A percentile compares a stretch with the other conserved stretches of the same genome.
These are phyloP conservation scores for Aureobasidium lini DNA, from an alignment of 2,329 filamentous ascomycete species.

Conservation along the genomic window DNA sequence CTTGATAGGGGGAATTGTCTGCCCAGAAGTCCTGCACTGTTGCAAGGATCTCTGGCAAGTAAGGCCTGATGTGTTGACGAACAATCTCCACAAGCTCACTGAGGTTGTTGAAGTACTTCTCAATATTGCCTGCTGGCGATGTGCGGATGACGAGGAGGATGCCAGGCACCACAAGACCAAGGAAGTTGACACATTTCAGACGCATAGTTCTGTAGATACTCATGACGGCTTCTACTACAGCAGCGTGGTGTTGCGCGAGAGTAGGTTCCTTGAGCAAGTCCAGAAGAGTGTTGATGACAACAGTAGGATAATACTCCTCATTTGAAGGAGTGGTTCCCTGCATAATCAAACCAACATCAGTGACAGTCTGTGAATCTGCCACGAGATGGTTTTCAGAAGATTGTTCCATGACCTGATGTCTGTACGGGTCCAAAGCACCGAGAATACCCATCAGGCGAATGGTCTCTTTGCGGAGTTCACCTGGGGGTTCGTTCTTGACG, in stretches of 20 bases:
- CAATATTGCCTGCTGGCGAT: constrained; percentile 68
- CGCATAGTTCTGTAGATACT: constrained; percentile 96
- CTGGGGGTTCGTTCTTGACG: constrained; percentile 84
- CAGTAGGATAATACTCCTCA: constrained; percentile 97
- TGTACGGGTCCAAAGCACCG: constrained; percentile 91
- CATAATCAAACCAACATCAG: constrained; percentile 97
- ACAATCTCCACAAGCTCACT: constrained; percentile 91
- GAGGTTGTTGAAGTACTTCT: constrained; percentile 96
- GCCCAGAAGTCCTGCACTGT: constrained; percentile 90
- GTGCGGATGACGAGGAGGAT: constrained; percentile 85
- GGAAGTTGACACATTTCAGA: constrained; percentile 89
- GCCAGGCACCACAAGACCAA: constrained; percentile 87
- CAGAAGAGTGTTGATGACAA: constrained; percentile 92
- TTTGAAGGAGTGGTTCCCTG: constrained; percentile 90
- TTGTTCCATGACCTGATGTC: constrained; percentile 86
- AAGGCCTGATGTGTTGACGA: constrained; percentile 89
- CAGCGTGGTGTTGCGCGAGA: constrained; percentile 80
- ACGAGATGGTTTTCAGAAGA: constrained; percentile 72
- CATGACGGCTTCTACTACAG: constrained; percentile 96
- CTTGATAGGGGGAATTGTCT: constrained; percentile 69
- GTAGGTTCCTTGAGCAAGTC: constrained; percentile 88
- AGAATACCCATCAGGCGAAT: constrained; percentile 95
- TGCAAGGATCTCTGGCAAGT: constrained; percentile 76
- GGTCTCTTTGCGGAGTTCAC: constrained; percentile 79
- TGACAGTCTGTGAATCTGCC: constrained; percentile 61